phyloP scores from a whole-genome alignment of 345 rosid species.

The Excoecaria cochinchinensis region DNA sequence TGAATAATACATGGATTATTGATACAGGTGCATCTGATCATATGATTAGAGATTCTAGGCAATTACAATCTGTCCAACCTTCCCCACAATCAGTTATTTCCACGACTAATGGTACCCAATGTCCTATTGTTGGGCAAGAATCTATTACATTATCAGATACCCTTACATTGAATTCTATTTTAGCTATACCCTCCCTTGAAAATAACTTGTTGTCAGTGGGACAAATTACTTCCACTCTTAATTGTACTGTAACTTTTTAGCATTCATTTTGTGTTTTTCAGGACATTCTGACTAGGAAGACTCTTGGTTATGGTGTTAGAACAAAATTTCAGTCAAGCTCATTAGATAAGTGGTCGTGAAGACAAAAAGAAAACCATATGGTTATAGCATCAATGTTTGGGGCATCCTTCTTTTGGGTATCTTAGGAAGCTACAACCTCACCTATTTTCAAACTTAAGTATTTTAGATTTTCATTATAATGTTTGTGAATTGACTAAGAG shows the following conservation, averaged over 20 bases:
- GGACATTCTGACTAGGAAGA: slow-evolving; percentile 6
- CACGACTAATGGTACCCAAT: not conserved
- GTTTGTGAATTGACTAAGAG: not conserved
- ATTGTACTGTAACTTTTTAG: slow-evolving; percentile 3
- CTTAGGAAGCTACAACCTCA: not conserved
- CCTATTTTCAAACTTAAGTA: not conserved
- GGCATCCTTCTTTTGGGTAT: not conserved
- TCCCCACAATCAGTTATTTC: not conserved
- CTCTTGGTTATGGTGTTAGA: slow-evolving; percentile 15
- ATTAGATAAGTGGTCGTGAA: not conserved
- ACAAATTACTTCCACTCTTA: slow-evolving; percentile 4
- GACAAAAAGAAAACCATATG: not conserved
- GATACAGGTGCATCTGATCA: slow-evolving; percentile 9
- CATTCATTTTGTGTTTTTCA: slow-evolving; percentile 1
- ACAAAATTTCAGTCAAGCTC: not conserved
- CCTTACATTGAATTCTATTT: not conserved
- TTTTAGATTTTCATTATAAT: not conserved
- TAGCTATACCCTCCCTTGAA: not conserved
- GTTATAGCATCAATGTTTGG: not conserved
- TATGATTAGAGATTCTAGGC: not conserved
- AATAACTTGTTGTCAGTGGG: not conserved
- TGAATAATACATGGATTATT: slow-evolving; percentile 9
- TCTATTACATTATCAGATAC: not conserved
- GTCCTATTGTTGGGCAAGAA: not conserved
- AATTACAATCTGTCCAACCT: not conserved